Evolutionary conservation across 2,329 filamentous ascomycete species (phyloP), one percentile per base, ranked within the genome.

Genomic region (Diaporthe capsici): DNA sequence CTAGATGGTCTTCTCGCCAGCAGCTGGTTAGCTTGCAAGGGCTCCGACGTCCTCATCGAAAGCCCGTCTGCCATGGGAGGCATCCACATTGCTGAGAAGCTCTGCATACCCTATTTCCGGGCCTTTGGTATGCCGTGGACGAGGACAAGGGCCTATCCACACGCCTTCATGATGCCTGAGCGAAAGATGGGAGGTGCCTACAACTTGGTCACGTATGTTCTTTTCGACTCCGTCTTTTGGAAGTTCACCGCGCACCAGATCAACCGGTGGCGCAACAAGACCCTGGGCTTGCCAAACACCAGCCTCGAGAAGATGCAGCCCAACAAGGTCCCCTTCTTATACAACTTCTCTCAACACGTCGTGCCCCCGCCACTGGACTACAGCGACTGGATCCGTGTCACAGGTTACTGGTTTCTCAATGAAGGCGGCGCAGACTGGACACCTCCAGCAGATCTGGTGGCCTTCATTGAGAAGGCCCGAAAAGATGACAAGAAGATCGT

Each of bases 81-180:
- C 37, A 98, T 99, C 72, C 97, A 99, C 83, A 98, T 99, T 79
- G 97, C 97, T 1, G 97, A 99, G 85, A 95, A 95, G 34, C 89
- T 99, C 2, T 89, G 91, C 20, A 97, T 99, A 60, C 97, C 97
- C 0, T 99, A 99, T 84, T 98, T 98, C 87, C 92, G 97, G 74
- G 96, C 96, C 0, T 99, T 99, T 82, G 98, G 95, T 25, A 99
- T 99, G 97, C 97, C 97, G 0, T 99, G 97, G 97, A 98, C 97
- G 0, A 92, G 96, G 67, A 99, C 97, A 22, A 90, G 97, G 72
- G 95, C 96, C 0, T 99, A 99, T 80, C 97, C 97, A 3, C 97
- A 99, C 84, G 97, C 97, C 0, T 99, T 99, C 84, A 94, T 96
- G 37, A 96, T 97, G 77, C 94, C 95, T 1, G 94, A 97, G 77